Base-by-base conservation (phyloP, 2,329 filamentous ascomycete species). In the Aotearoamyces nothofagi region DNA sequence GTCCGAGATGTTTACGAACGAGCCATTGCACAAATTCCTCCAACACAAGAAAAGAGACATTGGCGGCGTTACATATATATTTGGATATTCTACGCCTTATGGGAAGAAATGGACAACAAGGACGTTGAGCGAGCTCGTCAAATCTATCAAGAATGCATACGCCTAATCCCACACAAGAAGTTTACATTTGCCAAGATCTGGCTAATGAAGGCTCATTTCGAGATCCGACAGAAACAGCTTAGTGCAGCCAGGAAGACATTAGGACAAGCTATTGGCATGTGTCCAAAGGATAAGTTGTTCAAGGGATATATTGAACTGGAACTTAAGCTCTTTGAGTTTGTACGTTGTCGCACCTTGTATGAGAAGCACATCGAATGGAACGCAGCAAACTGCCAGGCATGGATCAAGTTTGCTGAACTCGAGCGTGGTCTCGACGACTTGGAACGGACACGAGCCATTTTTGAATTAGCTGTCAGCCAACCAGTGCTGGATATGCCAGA, bases 151-250 rank as follows among this genome's bases (percentile, higher is more conserved):
- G 81, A 90, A 40, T 92, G 83, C 43, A 56, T 96, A 26, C 77
- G 78, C 36, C 58, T 96, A 25, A 77, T 98, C 41, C 90, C 90
- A 0, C 90, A 98, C 60, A 92, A 92, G 51, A 82, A 82, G 46
- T 98, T 96, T 55, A 96, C 90, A 0, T 98, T 96, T 51, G 82
- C 84, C 50, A 98, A 98, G 53, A 62, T 96, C 27, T 98, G 90
- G 90, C 61, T 96, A 24, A 64, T 92, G 55, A 92, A 87, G 45
- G 84, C 87, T 1, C 80, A 92, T 35, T 94, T 96, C 41, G 86
- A 96, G 49, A 66, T 96, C 19, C 78, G 90, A 9, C 86, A 94
- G 45, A 72, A 78, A 49, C 69, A 93, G 41, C 64, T 96, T 5
- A 66, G 73, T 14, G 60, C 73, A 4, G 86, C 90, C 13, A 70